phyloP scores from a whole-genome alignment of 306 rosid genomes.

The Abrus pulchellus region DNA sequence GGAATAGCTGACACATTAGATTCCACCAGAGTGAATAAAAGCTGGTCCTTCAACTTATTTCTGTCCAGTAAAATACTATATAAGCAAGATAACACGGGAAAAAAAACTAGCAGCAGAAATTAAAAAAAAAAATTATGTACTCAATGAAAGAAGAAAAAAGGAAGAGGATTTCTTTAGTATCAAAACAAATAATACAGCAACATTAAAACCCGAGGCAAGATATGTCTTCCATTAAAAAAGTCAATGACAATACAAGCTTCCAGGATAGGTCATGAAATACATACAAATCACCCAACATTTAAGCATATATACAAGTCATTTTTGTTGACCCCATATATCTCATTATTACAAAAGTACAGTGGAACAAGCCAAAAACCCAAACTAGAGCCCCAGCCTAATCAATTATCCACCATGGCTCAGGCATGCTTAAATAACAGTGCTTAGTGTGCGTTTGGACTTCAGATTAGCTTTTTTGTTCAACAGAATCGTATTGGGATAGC shows the following conservation, averaged over 20 bases:
- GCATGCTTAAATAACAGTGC: constrained; percentile 1
- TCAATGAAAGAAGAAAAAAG: neutral
- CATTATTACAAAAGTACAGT: neutral
- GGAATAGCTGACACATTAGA: constrained; percentile 60
- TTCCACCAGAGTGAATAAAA: constrained; percentile 64
- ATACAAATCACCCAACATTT: constrained; percentile 1
- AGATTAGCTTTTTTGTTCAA: neutral
- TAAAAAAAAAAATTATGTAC: constrained; percentile 1
- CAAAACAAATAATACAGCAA: neutral
- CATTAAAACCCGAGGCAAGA: constrained; percentile 18
- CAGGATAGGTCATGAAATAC: neutral
- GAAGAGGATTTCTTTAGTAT: neutral
- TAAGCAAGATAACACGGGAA: constrained; percentile 46
- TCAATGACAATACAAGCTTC: constrained; percentile 10
- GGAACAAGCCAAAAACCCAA: constrained; percentile 18
- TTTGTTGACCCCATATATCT: neutral
- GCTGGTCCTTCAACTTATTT: constrained; percentile 73
- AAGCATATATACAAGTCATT: neutral
- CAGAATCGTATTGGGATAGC: neutral
- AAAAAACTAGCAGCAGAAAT: neutral
- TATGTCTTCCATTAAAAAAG: neutral
- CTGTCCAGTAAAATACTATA: constrained; percentile 61
- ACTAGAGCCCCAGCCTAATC: constrained; percentile 13
- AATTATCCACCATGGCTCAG: neutral
- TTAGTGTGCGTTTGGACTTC: no score